Percentiles rank a stretch among this genome's conserved stretches.
These are phyloP conservation scores for Suillus alpinus DNA, from an alignment of 768 basidiomycete species.

Conservation along the genomic window DNA sequence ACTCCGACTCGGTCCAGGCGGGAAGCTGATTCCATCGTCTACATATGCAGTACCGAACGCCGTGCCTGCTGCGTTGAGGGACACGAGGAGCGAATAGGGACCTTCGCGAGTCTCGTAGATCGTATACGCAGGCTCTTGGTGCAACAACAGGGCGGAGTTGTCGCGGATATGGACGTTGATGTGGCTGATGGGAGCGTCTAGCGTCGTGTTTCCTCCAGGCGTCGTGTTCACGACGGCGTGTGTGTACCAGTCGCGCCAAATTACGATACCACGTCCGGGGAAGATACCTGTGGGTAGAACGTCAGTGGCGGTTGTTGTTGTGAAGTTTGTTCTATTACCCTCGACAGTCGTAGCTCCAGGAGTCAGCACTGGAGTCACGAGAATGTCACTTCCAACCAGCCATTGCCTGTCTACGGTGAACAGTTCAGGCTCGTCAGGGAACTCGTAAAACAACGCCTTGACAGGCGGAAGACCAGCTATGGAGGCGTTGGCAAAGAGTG, in stretches of 20 bases:
- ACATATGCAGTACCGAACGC: conserved; percentile 64
- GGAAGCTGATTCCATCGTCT: conserved; percentile 66
- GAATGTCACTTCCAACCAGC: conserved; percentile 64
- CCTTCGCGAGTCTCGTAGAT: conserved; percentile 61
- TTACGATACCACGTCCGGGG: conserved; percentile 55
- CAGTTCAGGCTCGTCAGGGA: conserved; percentile 65
- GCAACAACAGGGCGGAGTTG: conserved; percentile 61
- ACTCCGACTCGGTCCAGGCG: conserved; percentile 50
- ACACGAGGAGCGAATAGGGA: conserved; percentile 62
- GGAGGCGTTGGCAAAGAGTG: conserved; percentile 70
- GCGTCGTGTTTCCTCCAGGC: conserved; percentile 41
- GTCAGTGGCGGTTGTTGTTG: background rate
- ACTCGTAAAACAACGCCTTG: conserved; percentile 76
- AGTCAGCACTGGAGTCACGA: conserved; percentile 72
- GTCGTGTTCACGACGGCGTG: conserved; percentile 50
- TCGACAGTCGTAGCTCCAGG: conserved; percentile 68
- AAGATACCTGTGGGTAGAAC: conserved; percentile 46
- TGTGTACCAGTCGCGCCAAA: conserved; percentile 76
- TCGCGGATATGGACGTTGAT: conserved; percentile 79
- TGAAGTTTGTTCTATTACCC: conserved; percentile 36
- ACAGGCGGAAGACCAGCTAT: conserved; percentile 65
- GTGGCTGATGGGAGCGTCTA: conserved; percentile 68
- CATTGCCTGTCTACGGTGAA: conserved; percentile 67
- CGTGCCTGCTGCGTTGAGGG: conserved; percentile 42
- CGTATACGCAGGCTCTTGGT: conserved; percentile 64